Evolutionary conservation across 2,329 filamentous ascomycete species (phyloP).

Genomic region (Trichoderma hamatum): DNA sequence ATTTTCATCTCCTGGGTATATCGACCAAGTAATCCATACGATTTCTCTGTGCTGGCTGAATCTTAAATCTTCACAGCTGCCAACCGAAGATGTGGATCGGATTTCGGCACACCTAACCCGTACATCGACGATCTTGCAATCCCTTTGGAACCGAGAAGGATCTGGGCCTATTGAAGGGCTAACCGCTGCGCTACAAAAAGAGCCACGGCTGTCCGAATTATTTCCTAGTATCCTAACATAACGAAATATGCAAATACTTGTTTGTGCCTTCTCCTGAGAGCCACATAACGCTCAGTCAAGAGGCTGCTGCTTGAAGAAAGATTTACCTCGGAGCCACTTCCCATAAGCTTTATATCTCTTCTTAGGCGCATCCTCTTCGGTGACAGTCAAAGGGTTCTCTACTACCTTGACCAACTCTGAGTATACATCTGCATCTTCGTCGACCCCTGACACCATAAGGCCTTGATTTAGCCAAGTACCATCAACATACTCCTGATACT

Average conservation of each 20-base stretch:
- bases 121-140: slow-evolving; percentile 32
- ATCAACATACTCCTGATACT: slow-evolving; percentile 81
- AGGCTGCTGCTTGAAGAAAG: slow-evolving; percentile 89
- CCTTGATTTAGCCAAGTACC: slow-evolving; percentile 66
- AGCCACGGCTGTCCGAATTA: slow-evolving; percentile 39
- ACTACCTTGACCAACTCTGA: slow-evolving; percentile 73
- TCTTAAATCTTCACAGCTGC: slow-evolving; percentile 37
- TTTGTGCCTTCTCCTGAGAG: background rate
- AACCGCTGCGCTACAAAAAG: slow-evolving; percentile 31
- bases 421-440: slow-evolving; percentile 61
- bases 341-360: slow-evolving; percentile 96
- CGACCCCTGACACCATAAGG: slow-evolving; percentile 55
- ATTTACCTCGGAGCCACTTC: slow-evolving; percentile 94
- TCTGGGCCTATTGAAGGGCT: slow-evolving; percentile 28
- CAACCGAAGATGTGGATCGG: background rate
- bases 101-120: slow-evolving; percentile 27
- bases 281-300: slow-evolving; percentile 49
- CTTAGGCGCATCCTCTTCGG: slow-evolving; percentile 82
- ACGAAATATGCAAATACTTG: background rate
- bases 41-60: slow-evolving; percentile 66
- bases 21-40: slow-evolving; percentile 65
- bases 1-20: slow-evolving; percentile 56
- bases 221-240: slow-evolving; percentile 27
- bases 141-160: slow-evolving; percentile 32
- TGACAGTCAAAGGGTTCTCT: slow-evolving; percentile 85